Base-by-base conservation (phyloP, 139 green algal genomes). In the Coelastrella sp. region DNA sequence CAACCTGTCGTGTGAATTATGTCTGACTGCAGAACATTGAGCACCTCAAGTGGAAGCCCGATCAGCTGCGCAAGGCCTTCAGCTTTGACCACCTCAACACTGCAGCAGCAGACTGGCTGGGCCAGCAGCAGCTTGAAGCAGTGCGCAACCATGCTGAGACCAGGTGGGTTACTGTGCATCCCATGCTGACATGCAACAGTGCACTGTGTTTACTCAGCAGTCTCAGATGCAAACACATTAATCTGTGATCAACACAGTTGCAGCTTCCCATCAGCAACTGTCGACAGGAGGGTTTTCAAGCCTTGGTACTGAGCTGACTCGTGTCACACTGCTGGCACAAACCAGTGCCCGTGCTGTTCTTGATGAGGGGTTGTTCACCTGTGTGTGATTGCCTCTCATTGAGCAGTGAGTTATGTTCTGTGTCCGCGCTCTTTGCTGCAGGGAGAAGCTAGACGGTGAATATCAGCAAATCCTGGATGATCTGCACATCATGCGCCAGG, bases 401-500 rank as follows among this genome's bases (percentile, higher is more conserved):
- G 32, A 47, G 32, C 32, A 7, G 64, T 71, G 64, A 14, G 64
- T 11, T 71, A 14, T 7, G 16, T 11, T 11, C 16, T 71, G 61
- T 3, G 61, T 10, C 11, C 2, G 8, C 11, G 11, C 4, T 71
- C 64, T 71, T 47, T 71, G 16, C 64, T 1, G 32, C 19, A 88
- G 92, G 11, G 90, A 92, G 66, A 71, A 81, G 83, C 61, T 94
- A 22, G 77, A 86, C 54, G 85, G 78, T n/a, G 91, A 94, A 80
- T 84, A 71, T 65, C 19, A 66, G 8, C 74, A 75, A 68, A 23
- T 94, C 5, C 77, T 64, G 80, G 92, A 96, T 64, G 97, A 99
- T 92, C 90, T 98, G 80, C 81, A 90, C 47, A 88, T 98, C 81
- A 92, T 99, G 92, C 95, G 97, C 47, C 92, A 85, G 11, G 96